Evolutionary conservation across 805 yeast genomes (phyloP).

Genomic region (Cyberlindnera suaveolens): DNA sequence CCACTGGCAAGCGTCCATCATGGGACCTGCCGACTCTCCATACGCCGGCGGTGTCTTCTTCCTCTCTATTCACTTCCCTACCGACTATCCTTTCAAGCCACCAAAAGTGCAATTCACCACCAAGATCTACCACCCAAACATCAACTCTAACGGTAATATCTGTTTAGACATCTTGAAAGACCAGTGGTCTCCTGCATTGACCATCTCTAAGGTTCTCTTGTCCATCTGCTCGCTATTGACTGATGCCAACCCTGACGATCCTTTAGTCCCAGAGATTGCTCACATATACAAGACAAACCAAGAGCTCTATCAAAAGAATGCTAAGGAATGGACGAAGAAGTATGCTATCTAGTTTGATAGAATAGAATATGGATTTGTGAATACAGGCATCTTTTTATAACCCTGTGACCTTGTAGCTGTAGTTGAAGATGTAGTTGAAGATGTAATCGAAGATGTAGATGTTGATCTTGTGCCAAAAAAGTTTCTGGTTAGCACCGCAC

Average conservation of each 20-base stretch:
- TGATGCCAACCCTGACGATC: slow-evolving; percentile 98
- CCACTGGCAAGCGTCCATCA: slow-evolving; percentile 99
- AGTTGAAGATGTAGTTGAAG: slow-evolving; percentile 11
- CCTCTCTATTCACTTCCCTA: slow-evolving; percentile 94
- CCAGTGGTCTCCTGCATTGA: slow-evolving; percentile 98
- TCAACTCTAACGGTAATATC: slow-evolving; percentile 91
- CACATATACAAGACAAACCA: slow-evolving; percentile 93
- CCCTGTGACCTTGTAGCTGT: slow-evolving; percentile 21
- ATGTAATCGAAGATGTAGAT: too few species aligned
- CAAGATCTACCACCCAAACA: slow-evolving; percentile 95
- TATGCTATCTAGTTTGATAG: slow-evolving; percentile 60
- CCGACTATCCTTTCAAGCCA: slow-evolving; percentile 98
- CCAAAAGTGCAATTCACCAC: slow-evolving; percentile 93
- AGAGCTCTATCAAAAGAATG: slow-evolving; percentile 91
- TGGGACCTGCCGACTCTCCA: slow-evolving; percentile 97
- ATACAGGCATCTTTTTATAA: slow-evolving; percentile 12
- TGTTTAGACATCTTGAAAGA: slow-evolving; percentile 96
- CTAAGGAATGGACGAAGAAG: slow-evolving; percentile 98
- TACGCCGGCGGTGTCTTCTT: slow-evolving; percentile 91
- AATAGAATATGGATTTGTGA: slow-evolving; percentile 7
- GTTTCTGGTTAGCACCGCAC: slow-evolving; percentile 7
- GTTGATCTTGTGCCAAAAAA: neutral
- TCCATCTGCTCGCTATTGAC: slow-evolving; percentile 94
- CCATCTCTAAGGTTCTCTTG: slow-evolving; percentile 89
- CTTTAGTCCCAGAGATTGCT: slow-evolving; percentile 97